Evolutionary conservation across 1,284 basidiomycete species (phyloP).

Genomic region (Omphalotus olearius): DNA sequence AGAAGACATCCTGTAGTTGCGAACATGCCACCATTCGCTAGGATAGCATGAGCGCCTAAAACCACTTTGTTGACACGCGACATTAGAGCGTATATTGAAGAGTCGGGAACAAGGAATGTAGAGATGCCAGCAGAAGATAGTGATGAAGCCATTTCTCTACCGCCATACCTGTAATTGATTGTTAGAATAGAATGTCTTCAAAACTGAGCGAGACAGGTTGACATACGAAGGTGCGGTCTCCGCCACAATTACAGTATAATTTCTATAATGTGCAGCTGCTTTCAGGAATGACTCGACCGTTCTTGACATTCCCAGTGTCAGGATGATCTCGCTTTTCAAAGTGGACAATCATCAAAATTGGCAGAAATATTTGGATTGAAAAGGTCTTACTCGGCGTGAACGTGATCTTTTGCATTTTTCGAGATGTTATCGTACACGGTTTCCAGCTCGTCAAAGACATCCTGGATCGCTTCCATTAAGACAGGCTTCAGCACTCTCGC

Average conservation of each 20-base stretch:
- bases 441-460: slow-evolving; percentile 94
- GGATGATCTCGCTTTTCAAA: slow-evolving; percentile 82
- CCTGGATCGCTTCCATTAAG: slow-evolving; percentile 88
- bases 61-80: slow-evolving; percentile 97
- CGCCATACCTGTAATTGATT: slow-evolving; percentile 59
- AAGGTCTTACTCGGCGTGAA: slow-evolving; percentile 84
- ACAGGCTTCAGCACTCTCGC: slow-evolving; percentile 69
- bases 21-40: slow-evolving; percentile 95
- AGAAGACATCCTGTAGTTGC: slow-evolving; percentile 83
- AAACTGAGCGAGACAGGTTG: neutral
- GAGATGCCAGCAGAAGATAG: slow-evolving; percentile 81
- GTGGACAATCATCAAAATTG: slow-evolving; percentile 2
- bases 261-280: slow-evolving; percentile 84
- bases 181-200: slow-evolving; percentile 2
- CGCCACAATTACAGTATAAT: slow-evolving; percentile 95
- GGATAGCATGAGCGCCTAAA: slow-evolving; percentile 88
- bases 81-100: slow-evolving; percentile 93
- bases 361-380: neutral
- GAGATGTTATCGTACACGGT: slow-evolving; percentile 94
- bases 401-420: slow-evolving; percentile 93
- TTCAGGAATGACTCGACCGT: slow-evolving; percentile 96
- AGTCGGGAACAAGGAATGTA: slow-evolving; percentile 93
- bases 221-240: slow-evolving; percentile 89
- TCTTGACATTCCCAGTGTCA: slow-evolving; percentile 91
- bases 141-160: slow-evolving; percentile 80